Conservation (phyloP, 257 asterid genomes). For the Handroanthus guayacan region DNA sequence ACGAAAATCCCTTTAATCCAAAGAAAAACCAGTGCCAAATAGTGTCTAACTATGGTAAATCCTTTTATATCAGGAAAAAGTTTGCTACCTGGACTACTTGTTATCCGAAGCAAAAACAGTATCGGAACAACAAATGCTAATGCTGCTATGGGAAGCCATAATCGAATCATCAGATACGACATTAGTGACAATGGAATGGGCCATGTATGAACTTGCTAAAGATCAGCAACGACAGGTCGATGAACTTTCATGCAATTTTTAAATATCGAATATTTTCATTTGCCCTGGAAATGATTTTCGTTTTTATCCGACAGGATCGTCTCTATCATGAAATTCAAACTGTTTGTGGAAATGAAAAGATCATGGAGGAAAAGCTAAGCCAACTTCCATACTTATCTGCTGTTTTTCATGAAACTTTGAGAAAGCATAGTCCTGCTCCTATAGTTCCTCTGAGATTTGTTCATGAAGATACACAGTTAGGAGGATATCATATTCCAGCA, state of each 20-base stretch:
- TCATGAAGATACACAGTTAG: constrained; percentile 64
- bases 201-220: constrained; percentile 76
- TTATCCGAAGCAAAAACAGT: constrained; percentile 56
- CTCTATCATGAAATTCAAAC: constrained; percentile 50
- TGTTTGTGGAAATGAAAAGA: constrained; percentile 51
- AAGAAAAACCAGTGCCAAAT: no score
- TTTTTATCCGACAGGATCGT: constrained; percentile 41
- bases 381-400: constrained; percentile 68
- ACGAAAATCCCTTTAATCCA: no score
- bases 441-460: constrained; percentile 69
- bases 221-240: constrained; percentile 62
- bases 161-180: constrained; percentile 80
- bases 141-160: constrained; percentile 71
- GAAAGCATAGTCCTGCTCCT: constrained; percentile 72
- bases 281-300: background rate
- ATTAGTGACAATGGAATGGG: constrained; percentile 72
- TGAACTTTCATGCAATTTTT: background rate
- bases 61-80: constrained; percentile 47
- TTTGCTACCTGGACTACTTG: constrained; percentile 61
- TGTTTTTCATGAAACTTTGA: constrained; percentile 72
- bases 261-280: background rate
- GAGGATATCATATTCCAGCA: constrained; percentile 67
- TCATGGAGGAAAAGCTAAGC: constrained; percentile 60
- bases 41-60: background rate
- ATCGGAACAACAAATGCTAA: constrained; percentile 59